A percentile compares a stretch with the other conserved stretches of the same genome.
phyloP scores from a whole-genome alignment of 1,284 basidiomycete genomes.

The Cerioporus squamosus region DNA sequence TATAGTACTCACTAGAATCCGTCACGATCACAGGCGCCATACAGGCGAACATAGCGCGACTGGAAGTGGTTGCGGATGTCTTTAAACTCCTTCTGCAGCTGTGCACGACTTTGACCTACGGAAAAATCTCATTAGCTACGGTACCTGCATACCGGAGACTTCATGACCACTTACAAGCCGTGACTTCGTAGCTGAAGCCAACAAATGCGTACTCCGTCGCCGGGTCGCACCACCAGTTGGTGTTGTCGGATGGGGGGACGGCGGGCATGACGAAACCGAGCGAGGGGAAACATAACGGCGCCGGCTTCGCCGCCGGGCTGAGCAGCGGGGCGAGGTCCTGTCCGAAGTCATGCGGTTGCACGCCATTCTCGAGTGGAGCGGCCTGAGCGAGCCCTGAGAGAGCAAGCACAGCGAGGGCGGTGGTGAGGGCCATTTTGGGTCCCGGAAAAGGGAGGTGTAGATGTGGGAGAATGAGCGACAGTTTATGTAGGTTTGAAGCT shows the following conservation, averaged over 20 bases:
- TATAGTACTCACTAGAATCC: constrained; percentile 62
- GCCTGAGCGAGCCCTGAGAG: constrained; percentile 13
- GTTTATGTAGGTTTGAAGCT: background rate
- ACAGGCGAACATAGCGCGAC: constrained; percentile 74
- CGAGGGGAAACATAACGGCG: constrained; percentile 55
- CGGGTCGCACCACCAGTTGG: constrained; percentile 67
- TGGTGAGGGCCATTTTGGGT: constrained; percentile 10
- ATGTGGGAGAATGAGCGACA: background rate
- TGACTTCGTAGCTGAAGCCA: constrained; percentile 75
- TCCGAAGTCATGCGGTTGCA: constrained; percentile 17
- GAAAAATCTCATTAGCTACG: background rate
- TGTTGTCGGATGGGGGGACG: constrained; percentile 45
- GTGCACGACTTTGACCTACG: constrained; percentile 37
- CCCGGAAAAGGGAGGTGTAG: background rate
- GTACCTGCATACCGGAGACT: background rate
- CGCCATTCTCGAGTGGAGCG: constrained; percentile 11
- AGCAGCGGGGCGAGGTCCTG: background rate
- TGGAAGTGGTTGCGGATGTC: constrained; percentile 64
- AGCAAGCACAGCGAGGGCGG: constrained; percentile 12
- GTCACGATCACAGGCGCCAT: constrained; percentile 64
- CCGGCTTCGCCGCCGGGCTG: constrained; percentile 9
- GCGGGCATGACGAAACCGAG: constrained; percentile 62
- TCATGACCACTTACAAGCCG: constrained; percentile 33
- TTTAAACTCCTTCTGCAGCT: constrained; percentile 62
- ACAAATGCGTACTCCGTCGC: constrained; percentile 72